A percentile compares a stretch with the other conserved stretches of the same genome.
These are phyloP conservation scores for sweet orange (Citrus sinensis) DNA, from an alignment of 345 rosid species.

Conservation along the genomic window DVS_A1.0 CM039162.1:24448501-24449000, in stretches of 20 bases:
- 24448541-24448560: conserved; percentile 94
- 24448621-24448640: conserved; percentile 61
- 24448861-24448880: not conserved
- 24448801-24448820: not conserved
- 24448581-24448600: conserved; percentile 53
- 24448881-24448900: not conserved
- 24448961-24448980: not conserved
- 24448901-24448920: not conserved
- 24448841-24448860: not conserved
- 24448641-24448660: conserved; percentile 65
- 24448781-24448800: not conserved
- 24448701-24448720: not conserved
- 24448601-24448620: conserved; percentile 50
- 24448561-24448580: conserved; percentile 79
- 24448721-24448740: not conserved
- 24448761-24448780: not conserved
- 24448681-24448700: conserved; percentile 44
- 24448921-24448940: not conserved
- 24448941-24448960: not conserved
- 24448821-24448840: not conserved
- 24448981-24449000: too few species aligned
- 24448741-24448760: too few species aligned
- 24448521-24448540: conserved; percentile 91
- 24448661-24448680: conserved; percentile 76
- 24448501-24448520: conserved; percentile 74